Base-by-base conservation (phyloP, 2,329 filamentous ascomycete genomes). In the Macrophomina phaseolina region DNA sequence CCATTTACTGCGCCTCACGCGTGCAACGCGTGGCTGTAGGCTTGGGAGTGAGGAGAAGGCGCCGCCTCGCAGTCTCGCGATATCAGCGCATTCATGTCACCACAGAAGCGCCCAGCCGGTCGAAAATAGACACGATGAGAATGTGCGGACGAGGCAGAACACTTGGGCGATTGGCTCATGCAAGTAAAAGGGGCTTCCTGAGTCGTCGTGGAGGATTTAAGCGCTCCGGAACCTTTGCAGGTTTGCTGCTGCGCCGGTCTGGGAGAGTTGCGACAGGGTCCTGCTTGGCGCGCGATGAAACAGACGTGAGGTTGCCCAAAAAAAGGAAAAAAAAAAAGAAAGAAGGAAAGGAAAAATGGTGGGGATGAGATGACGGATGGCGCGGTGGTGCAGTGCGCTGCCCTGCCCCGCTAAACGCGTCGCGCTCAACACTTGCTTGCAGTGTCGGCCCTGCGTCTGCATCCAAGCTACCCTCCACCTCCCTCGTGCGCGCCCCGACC, bases 321-420 rank as follows among this genome's bases (percentile, higher is more conserved):
- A 45, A 45, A 45, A 23, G 18, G n/a, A 8, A 28, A 14, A 4
- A 55, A 18, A 40, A 14, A 40, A 40, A 4, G 2, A 18, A 40
- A 32, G 7, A 18, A 14, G 8, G 38, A 18, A 18, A 55, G 40
- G 9, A 23, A 30, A 28, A 58, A 30, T 8, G 4, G 58, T 62
- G 58, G 58, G 49, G 58, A 49, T 48, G 58, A 34, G 32, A 49
- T 38, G 42, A 18, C n/a, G 34, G 28, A 42, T 16, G 8, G 40
- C 11, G 40, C 55, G 14, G 16, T 14, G 40, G 18, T 18, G 16
- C 7, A 28, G 18, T 18, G 32, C 23, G 52, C 49, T 6, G 52
- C 52, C 32, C 49, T 52, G 58, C 58, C 58, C 58, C 58, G 45
- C 58, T 49, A 62, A 48, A 55, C 58, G 58, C 58, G 58, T 62